These are phyloP conservation scores for Cyclocybe aegerita DNA, from an alignment of 768 basidiomycete species.

Conservation along the genomic window DNA sequence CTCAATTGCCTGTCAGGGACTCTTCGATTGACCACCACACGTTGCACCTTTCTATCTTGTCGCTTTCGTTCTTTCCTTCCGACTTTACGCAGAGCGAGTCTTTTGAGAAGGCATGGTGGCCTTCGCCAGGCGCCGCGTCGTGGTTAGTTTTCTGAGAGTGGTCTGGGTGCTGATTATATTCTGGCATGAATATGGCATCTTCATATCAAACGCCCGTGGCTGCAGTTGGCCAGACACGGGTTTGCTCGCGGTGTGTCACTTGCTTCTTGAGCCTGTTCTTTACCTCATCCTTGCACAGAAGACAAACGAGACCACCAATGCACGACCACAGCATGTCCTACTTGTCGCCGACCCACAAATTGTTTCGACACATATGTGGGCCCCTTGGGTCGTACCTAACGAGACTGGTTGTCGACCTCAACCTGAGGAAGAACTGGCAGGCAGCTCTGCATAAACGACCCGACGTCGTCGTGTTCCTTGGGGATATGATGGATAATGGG, in stretches of 20 bases:
- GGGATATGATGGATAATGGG: slow-evolving; percentile 92
- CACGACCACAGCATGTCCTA: slow-evolving; percentile 54
- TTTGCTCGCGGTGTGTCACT: slow-evolving; percentile 26
- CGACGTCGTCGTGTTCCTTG: slow-evolving; percentile 78
- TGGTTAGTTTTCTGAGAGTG: slow-evolving; percentile 48
- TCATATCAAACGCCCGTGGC: slow-evolving; percentile 40
- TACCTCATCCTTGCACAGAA: neutral
- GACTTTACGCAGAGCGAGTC: neutral
- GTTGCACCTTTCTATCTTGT: too few species aligned
- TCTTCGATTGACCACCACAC: too few species aligned
- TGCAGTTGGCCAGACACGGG: slow-evolving; percentile 64
- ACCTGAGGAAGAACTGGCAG: slow-evolving; percentile 84
- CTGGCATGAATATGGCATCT: slow-evolving; percentile 71
- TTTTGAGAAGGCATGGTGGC: slow-evolving; percentile 21
- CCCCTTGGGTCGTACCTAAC: slow-evolving; percentile 56
- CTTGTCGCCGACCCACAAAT: slow-evolving; percentile 89
- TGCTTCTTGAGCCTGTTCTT: neutral
- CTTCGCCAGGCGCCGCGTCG: slow-evolving; percentile 24
- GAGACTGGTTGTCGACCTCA: slow-evolving; percentile 73
- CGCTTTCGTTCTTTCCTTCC: too few species aligned
- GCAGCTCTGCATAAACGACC: slow-evolving; percentile 59
- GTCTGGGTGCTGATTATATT: slow-evolving; percentile 63
- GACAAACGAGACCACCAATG: slow-evolving; percentile 14
- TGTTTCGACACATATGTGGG: too few species aligned
- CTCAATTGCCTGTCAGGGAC: too few species aligned